phyloP scores from a whole-genome alignment of 83 land plant species.

The Picea mariana region DNA sequence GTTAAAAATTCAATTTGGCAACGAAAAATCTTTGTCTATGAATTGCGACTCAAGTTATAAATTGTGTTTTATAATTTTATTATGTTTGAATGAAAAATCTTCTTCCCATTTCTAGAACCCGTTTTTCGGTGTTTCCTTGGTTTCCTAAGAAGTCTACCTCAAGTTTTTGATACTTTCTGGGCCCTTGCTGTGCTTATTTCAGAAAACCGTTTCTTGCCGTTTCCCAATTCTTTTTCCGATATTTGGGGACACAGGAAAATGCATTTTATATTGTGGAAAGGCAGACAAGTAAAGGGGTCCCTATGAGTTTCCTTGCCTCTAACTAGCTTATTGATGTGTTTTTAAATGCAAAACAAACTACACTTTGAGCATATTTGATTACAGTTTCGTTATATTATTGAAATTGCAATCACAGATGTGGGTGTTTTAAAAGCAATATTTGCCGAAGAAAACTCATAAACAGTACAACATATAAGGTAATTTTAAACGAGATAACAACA shows the following conservation, averaged over 20 bases:
- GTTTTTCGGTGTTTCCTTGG: too few relatives aligned
- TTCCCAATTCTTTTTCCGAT: not conserved
- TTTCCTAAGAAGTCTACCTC: too few relatives aligned
- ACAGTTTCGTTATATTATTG: not conserved
- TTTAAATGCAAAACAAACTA: not conserved
- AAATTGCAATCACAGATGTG: not conserved
- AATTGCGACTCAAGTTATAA: too few relatives aligned
- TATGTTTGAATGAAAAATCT: too few relatives aligned
- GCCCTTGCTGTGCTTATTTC: too few relatives aligned
- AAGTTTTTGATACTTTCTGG: too few relatives aligned
- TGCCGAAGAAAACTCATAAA: not conserved
- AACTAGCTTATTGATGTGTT: not conserved
- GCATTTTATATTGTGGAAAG: not conserved
- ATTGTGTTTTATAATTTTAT: too few relatives aligned
- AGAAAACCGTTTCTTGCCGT: not conserved
- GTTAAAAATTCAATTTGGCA: too few relatives aligned
- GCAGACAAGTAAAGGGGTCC: not conserved
- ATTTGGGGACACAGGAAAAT: not conserved
- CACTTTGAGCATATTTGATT: not conserved
- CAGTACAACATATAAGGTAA: not conserved
- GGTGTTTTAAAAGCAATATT: not conserved
- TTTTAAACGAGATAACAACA: not conserved
- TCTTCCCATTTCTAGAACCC: too few relatives aligned
- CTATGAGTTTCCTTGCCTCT: too few relatives aligned
- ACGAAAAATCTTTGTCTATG: too few relatives aligned